Base-by-base conservation (phyloP, 2,329 filamentous ascomycete species). In the Xylaria digitata region DNA sequence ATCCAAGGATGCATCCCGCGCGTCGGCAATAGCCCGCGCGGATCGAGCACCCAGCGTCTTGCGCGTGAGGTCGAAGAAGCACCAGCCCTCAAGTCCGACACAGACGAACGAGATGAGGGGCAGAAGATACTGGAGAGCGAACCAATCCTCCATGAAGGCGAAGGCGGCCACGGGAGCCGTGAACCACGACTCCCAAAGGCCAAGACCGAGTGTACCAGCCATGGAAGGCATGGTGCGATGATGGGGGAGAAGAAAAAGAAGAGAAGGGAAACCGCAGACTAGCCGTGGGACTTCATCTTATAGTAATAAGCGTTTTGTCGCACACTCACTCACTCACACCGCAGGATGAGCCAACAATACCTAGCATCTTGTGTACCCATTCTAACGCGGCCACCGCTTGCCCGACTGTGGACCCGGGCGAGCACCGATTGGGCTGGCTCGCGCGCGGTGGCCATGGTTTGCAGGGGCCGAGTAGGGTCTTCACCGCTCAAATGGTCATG, bases 41-140 rank as follows among this genome's bases (percentile, higher is more conserved):
- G 66, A 66, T 60, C 66, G 58, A 42, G 63, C 63, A 42, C 63
- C 66, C 66, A 70, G 63, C 66, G 68, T 69, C 68, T 69, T 69
- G 60, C 68, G 68, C 66, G 59, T 64, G 56, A 70, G 68, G 66
- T 70, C 68, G 66, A 70, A 70, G 66, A 70, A 70, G 43, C 68
- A 70, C 68, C 68, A 70, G 37, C 68, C 63, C 66, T 70, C 68
- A 1, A 70, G 68, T 54, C 68, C 68, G 61, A 70, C 68, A 26
- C 68, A 70, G 68, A 70, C 68, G 68, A 70, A 70, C 40, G 68
- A 70, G 66, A 70, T 70, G 53, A 70, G 67, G 13, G 68, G 66
- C 56, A 70, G 56, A 5, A 70, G 66, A 42, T 70, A 70, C 32
- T 54, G 66, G 7, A 70, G 66, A 2, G 63, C 66, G 63, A 70